phyloP scores from a whole-genome alignment of 306 rosid genomes.

The Malus asiatica region DNA sequence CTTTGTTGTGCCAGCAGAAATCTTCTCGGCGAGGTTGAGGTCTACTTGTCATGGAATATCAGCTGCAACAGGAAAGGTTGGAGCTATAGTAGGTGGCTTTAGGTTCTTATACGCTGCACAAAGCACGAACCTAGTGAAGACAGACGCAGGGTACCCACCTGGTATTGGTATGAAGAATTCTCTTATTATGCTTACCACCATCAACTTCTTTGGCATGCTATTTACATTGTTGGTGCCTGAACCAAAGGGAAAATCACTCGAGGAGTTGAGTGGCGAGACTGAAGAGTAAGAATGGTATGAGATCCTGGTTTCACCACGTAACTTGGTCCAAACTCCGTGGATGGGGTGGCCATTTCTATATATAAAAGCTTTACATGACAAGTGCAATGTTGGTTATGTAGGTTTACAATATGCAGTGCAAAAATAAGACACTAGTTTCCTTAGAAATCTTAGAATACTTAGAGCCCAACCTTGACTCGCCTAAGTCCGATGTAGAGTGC shows the following conservation, averaged over 20 bases:
- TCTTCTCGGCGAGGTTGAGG: constrained; percentile 6
- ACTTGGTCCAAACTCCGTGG: no score
- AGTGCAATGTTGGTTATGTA: no score
- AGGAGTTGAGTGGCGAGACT: neutral
- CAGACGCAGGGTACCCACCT: neutral
- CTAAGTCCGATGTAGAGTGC: no score
- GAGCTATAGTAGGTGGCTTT: constrained; percentile 1
- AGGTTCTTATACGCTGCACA: neutral
- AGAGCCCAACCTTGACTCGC: no score
- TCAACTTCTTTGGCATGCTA: constrained; percentile 1
- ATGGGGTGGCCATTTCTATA: no score
- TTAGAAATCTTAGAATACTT: no score
- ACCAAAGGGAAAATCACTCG: neutral
- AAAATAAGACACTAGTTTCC: no score
- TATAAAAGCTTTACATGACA: no score
- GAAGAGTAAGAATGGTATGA: neutral
- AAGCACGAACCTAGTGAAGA: neutral
- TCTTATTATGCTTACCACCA: neutral
- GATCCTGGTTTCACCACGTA: no score
- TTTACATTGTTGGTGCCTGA: neutral
- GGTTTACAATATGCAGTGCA: no score
- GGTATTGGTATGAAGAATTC: constrained; percentile 1
- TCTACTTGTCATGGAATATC: constrained; percentile 16
- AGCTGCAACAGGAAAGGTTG: constrained; percentile 8
- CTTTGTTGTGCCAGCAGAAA: constrained; percentile 7